phyloP scores from a whole-genome alignment of 805 yeast genomes.

The Yarrowia sp. region DNA sequence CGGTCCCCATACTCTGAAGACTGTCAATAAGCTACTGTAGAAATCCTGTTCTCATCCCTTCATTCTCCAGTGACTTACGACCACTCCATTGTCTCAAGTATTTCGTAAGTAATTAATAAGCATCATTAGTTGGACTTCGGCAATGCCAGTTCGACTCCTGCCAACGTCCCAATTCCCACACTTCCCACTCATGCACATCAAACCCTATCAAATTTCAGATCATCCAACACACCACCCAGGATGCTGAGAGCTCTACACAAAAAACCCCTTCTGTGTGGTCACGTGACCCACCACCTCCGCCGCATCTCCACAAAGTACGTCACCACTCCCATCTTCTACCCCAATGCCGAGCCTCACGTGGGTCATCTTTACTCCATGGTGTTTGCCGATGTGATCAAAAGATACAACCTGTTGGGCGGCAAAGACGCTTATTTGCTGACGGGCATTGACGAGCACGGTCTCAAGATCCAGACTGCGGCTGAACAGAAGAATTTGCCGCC shows the following conservation, averaged over 20 bases:
- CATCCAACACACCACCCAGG: neutral
- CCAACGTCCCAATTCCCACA: no score
- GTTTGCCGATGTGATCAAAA: constrained; percentile 74
- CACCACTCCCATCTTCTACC: constrained; percentile 95
- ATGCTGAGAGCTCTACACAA: constrained; percentile 3
- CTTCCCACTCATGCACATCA: no score
- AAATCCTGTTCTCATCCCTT: no score
- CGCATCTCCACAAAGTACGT: constrained; percentile 46
- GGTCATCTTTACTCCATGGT: constrained; percentile 93
- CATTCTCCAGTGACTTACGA: no score
- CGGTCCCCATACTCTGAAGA: no score
- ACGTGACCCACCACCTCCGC: neutral
- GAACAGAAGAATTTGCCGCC: constrained; percentile 61
- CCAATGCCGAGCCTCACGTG: constrained; percentile 92
- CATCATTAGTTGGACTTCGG: no score
- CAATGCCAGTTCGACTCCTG: no score
- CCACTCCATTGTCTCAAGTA: no score
- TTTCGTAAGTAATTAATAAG: no score
- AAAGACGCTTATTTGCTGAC: constrained; percentile 59
- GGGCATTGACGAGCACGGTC: constrained; percentile 97
- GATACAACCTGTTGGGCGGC: constrained; percentile 49
- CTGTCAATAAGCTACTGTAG: no score
- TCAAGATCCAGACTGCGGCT: constrained; percentile 91
- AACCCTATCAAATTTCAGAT: no score
- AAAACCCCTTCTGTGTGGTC: neutral